These are phyloP conservation scores for Trametes hirsuta DNA, from an alignment of 1,284 basidiomycete genomes.

Conservation along the genomic window DNA sequence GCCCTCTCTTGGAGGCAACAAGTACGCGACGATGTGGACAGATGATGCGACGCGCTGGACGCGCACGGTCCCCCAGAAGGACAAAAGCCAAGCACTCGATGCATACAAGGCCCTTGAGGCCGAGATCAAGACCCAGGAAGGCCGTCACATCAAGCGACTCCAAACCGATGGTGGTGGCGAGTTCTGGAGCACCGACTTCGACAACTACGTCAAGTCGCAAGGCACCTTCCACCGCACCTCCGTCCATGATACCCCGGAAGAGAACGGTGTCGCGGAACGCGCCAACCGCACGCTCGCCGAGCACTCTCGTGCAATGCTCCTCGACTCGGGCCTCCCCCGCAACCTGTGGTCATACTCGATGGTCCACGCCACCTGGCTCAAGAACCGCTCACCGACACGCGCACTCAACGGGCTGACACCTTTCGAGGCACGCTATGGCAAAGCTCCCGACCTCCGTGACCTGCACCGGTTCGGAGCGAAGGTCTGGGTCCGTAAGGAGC, in stretches of 20 bases:
- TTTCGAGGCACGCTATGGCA: constrained; percentile 27
- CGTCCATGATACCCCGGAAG: constrained; percentile 39
- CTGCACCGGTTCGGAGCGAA: constrained; percentile 14
- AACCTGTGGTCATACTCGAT: constrained; percentile 16
- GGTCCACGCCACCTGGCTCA: constrained; percentile 30
- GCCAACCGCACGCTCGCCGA: constrained; percentile 34
- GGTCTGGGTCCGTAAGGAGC: constrained; percentile 8
- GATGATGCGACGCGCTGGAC: constrained; percentile 31
- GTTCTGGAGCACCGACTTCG: background rate
- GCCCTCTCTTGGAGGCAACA: constrained; percentile 27
- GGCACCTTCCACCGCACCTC: constrained; percentile 7
- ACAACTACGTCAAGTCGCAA: background rate
- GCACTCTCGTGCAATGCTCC: background rate
- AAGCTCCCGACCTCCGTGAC: constrained; percentile 33
- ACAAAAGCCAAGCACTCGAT: constrained; percentile 30
- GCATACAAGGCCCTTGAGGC: constrained; percentile 31
- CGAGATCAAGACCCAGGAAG: constrained; percentile 15
- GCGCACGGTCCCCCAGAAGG: constrained; percentile 18
- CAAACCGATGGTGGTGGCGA: background rate
- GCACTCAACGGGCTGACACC: constrained; percentile 32
- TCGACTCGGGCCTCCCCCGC: constrained; percentile 5
- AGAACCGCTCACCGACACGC: constrained; percentile 34
- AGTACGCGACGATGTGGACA: constrained; percentile 34
- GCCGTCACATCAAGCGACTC: background rate
- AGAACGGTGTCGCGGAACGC: constrained; percentile 40